These are phyloP conservation scores for Colletotrichum theobromicola DNA, from an alignment of 2,329 filamentous ascomycete species.

Conservation along the genomic window DNA sequence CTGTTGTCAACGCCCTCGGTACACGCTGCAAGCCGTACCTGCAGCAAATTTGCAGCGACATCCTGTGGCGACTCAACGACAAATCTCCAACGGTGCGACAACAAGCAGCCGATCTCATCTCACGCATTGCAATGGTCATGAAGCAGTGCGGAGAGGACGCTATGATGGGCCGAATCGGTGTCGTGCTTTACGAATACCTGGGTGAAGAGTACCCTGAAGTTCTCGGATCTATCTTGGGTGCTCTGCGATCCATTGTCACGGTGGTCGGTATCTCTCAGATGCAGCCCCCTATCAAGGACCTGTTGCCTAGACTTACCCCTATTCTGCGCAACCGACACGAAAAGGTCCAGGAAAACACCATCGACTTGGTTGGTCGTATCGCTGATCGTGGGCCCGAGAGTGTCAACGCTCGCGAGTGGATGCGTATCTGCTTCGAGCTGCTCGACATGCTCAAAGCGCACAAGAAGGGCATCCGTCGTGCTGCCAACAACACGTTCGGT, in stretches of 20 bases:
- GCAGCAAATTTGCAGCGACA: slow-evolving; percentile 95
- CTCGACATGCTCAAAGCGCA: slow-evolving; percentile 99
- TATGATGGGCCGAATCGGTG: slow-evolving; percentile 91
- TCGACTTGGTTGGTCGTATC: slow-evolving; percentile 96
- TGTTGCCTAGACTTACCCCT: slow-evolving; percentile 93
- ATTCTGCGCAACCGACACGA: slow-evolving; percentile 98
- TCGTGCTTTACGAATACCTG: slow-evolving; percentile 96
- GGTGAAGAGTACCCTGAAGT: slow-evolving; percentile 99
- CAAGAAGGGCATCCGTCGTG: slow-evolving; percentile 98
- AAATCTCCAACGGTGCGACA: slow-evolving; percentile 96
- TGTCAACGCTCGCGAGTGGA: slow-evolving; percentile 98
- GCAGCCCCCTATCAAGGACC: slow-evolving; percentile 96
- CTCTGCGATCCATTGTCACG: slow-evolving; percentile 93
- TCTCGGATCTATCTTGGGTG: slow-evolving; percentile 92
- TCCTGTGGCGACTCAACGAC: slow-evolving; percentile 96
- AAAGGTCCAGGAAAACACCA: slow-evolving; percentile 99
- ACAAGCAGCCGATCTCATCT: slow-evolving; percentile 95
- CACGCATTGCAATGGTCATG: slow-evolving; percentile 98
- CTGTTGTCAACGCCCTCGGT: slow-evolving; percentile 93
- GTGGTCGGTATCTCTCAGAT: slow-evolving; percentile 98
- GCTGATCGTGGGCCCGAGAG: slow-evolving; percentile 96
- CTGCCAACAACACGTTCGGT: slow-evolving; percentile 99
- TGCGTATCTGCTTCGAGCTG: slow-evolving; percentile 99
- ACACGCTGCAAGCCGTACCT: slow-evolving; percentile 95
- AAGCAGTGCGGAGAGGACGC: slow-evolving; percentile 97